A percentile compares a stretch with the other conserved stretches of the same genome.
Conservation (phyloP, 148 eudicot genomes). For the Heliosperma pusillum region DNA sequence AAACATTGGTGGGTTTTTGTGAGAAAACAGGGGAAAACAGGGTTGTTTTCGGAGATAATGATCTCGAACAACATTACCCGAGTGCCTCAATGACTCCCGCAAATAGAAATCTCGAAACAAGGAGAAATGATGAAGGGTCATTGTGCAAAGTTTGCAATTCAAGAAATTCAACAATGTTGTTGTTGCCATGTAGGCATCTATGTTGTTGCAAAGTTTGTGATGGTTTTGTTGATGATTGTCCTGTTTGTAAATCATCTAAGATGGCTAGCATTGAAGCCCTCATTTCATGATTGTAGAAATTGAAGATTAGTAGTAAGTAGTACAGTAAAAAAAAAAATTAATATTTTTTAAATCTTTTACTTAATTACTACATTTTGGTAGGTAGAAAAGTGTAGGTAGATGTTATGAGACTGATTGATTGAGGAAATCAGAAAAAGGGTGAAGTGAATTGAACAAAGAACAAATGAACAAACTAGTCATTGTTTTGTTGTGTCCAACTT, state of each 20-base stretch:
- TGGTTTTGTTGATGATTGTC: conserved; percentile 51
- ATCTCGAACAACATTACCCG: background rate
- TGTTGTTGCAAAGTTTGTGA: conserved; percentile 63
- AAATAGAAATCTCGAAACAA: background rate
- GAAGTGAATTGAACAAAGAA: background rate
- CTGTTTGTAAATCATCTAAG: conserved; percentile 61
- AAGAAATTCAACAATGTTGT: conserved; percentile 43
- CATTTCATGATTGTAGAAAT: conserved; percentile 17
- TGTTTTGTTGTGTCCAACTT: background rate
- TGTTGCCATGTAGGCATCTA: conserved; percentile 74
- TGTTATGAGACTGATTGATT: background rate
- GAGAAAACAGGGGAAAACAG: conserved; percentile 16
- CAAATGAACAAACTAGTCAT: background rate
- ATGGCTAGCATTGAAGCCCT: conserved; percentile 52
- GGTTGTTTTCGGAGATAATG: background rate
- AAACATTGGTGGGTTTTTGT: conserved; percentile 22
- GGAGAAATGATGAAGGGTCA: conserved; percentile 13
- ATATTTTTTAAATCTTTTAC: too few relatives aligned
- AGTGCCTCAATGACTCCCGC: too few relatives aligned
- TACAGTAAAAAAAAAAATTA: too few relatives aligned
- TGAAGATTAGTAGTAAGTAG: background rate
- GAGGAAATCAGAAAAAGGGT: background rate
- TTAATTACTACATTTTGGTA: too few relatives aligned
- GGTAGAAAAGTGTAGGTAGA: background rate
- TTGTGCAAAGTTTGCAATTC: conserved; percentile 48